A percentile compares a stretch with the other conserved stretches of the same genome.
Conservation (phyloP, 805 yeast genomes). For the Monosporozyma yasuniensis region DNA sequence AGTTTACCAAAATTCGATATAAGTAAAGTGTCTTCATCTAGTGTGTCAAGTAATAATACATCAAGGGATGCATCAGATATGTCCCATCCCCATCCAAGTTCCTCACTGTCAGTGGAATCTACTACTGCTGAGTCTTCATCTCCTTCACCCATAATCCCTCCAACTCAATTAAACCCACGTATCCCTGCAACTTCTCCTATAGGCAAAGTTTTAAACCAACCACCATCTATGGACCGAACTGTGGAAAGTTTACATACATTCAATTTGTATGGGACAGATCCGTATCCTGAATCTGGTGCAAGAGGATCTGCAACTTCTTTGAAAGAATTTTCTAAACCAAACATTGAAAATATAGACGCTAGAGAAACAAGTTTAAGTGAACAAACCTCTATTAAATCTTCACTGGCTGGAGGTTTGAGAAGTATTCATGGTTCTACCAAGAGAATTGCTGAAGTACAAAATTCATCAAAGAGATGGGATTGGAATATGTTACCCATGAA, state of each 20-base stretch:
- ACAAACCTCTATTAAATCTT: neutral
- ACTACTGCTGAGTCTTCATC: neutral
- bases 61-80: neutral
- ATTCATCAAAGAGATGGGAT: conserved; percentile 8
- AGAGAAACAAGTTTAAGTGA: neutral
- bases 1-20: neutral
- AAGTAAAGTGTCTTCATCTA: neutral
- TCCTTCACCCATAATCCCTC: neutral
- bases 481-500: conserved; percentile 23
- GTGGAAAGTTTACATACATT: neutral
- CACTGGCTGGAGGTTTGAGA: neutral
- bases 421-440: conserved; percentile 1
- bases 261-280: neutral
- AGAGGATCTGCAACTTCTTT: neutral
- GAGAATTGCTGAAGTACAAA: neutral
- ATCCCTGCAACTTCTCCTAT: neutral
- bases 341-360: neutral
- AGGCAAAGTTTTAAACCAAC: neutral
- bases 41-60: neutral
- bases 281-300: neutral
- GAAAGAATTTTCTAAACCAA: neutral
- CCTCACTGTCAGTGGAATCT: neutral
- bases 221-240: neutral
- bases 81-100: neutral
- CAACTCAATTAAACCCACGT: neutral